Evolutionary conservation across 768 basidiomycete species (phyloP).

Genomic region (Thelephora aurantiotincta): DNA sequence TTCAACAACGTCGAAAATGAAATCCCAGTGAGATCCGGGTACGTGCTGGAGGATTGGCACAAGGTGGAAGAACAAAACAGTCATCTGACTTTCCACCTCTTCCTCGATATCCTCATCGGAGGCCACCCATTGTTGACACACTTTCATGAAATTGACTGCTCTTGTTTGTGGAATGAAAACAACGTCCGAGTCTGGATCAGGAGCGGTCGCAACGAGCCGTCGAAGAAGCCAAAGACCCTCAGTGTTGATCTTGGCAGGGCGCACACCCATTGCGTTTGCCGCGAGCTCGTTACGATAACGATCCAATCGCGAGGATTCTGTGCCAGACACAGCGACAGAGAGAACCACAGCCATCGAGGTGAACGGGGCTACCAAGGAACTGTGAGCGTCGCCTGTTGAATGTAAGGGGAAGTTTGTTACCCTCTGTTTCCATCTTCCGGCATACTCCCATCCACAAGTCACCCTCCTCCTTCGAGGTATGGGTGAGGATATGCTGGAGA

Average conservation of each 20-base stretch:
- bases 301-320: constrained; percentile 60
- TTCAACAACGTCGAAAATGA: constrained; percentile 82
- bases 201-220: constrained; percentile 58
- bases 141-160: constrained; percentile 77
- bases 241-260: constrained; percentile 42
- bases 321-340: constrained; percentile 43
- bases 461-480: constrained; percentile 46
- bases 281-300: constrained; percentile 86
- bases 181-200: constrained; percentile 63
- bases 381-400: background rate
- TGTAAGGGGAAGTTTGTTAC: constrained; percentile 24
- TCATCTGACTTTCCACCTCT: constrained; percentile 67
- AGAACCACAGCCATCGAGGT: constrained; percentile 52
- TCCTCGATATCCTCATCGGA: constrained; percentile 52
- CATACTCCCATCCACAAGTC: constrained; percentile 70
- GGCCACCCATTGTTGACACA: constrained; percentile 72
- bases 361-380: constrained; percentile 40
- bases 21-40: constrained; percentile 82
- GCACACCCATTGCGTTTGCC: constrained; percentile 58
- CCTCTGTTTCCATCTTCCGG: constrained; percentile 42
- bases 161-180: constrained; percentile 77
- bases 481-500: constrained; percentile 43
- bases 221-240: constrained; percentile 60
- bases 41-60: constrained; percentile 83
- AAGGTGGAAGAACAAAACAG: constrained; percentile 56